phyloP scores from a whole-genome alignment of 1,139 yeast species.

The Geotrichum carabidarum region DNA sequence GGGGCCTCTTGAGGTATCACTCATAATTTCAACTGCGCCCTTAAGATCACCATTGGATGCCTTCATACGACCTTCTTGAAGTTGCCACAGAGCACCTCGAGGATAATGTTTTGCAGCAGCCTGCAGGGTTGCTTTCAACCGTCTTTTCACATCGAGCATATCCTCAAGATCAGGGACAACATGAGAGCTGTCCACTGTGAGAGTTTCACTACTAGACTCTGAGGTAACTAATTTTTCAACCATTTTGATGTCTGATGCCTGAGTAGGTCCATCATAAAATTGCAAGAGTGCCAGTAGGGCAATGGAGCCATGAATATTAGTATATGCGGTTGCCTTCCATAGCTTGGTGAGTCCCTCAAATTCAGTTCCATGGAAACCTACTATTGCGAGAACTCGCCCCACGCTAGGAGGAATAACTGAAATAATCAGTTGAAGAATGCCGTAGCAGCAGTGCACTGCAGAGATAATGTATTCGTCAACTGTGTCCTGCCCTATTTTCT shows the following conservation, averaged over 20 bases:
- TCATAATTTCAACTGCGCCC: constrained; percentile 71
- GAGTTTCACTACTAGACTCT: constrained; percentile 17
- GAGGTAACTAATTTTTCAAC: constrained; percentile 13
- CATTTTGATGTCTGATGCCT: constrained; percentile 73
- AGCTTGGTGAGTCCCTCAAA: constrained; percentile 79
- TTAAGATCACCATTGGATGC: constrained; percentile 70
- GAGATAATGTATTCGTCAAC: constrained; percentile 87
- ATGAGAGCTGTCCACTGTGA: constrained; percentile 1
- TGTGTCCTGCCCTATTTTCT: constrained; percentile 28
- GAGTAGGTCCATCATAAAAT: constrained; percentile 93
- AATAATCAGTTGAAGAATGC: constrained; percentile 82
- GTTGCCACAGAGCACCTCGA: constrained; percentile 83
- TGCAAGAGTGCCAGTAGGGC: constrained; percentile 76
- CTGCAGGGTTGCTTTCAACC: constrained; percentile 45
- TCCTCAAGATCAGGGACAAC: constrained; percentile 26
- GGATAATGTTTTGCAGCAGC: constrained; percentile 74
- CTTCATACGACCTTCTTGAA: constrained; percentile 83
- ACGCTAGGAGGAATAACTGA: constrained; percentile 89
- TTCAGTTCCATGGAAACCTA: constrained; percentile 84
- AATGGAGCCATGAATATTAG: constrained; percentile 89
- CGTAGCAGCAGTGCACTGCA: constrained; percentile 88
- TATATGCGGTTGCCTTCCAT: constrained; percentile 72
- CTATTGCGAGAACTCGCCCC: constrained; percentile 81
- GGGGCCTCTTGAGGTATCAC: constrained; percentile 54
- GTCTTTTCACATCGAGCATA: constrained; percentile 29